A percentile compares a stretch with the other conserved stretches of the same genome.
Evolutionary conservation across 1,284 basidiomycete species (phyloP).

Genomic region (Ustilago hordei): DNA sequence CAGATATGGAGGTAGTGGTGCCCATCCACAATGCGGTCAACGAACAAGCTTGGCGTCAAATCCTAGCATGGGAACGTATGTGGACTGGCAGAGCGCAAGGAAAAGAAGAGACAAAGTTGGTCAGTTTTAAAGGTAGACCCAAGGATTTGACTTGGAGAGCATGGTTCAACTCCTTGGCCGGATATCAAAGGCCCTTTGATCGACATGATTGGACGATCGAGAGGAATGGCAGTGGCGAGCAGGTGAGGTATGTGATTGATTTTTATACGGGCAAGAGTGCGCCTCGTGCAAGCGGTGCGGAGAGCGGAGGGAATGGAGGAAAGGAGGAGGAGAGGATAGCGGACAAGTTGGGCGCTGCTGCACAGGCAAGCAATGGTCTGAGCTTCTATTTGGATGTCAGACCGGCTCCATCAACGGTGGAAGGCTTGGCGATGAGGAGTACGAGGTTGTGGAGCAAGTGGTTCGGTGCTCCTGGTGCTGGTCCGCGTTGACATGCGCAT

Average conservation of each 20-base stretch:
- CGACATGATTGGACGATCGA: slow-evolving; percentile 97
- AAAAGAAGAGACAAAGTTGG: slow-evolving; percentile 77
- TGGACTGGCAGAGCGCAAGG: slow-evolving; percentile 20
- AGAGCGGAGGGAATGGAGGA: slow-evolving; percentile 58
- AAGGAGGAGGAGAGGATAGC: slow-evolving; percentile 10
- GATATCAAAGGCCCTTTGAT: slow-evolving; percentile 96
- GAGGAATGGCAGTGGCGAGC: slow-evolving; percentile 79
- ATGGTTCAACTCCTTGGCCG: slow-evolving; percentile 82
- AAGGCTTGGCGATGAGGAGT: slow-evolving; percentile 81
- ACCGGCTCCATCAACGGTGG: slow-evolving; percentile 91
- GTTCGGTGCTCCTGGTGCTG: slow-evolving; percentile 34
- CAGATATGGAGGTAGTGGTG: slow-evolving; percentile 94
- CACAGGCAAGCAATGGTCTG: slow-evolving; percentile 41
- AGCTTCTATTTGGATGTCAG: slow-evolving; percentile 94
- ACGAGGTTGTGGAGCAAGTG: slow-evolving; percentile 37
- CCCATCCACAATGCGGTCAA: slow-evolving; percentile 99
- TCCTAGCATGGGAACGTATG: slow-evolving; percentile 85
- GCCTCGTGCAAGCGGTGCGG: slow-evolving; percentile 61
- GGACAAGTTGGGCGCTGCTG: slow-evolving; percentile 23
- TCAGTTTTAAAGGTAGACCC: slow-evolving; percentile 78
- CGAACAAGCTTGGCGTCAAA: slow-evolving; percentile 91
- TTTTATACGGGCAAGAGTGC: slow-evolving; percentile 86
- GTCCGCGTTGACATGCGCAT: slow-evolving; percentile 10
- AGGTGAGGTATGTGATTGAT: slow-evolving; percentile 94
- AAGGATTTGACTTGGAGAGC: slow-evolving; percentile 80